phyloP scores from a whole-genome alignment of 352 stramenopile species.

The Globisporangium abappressorium region DNA sequence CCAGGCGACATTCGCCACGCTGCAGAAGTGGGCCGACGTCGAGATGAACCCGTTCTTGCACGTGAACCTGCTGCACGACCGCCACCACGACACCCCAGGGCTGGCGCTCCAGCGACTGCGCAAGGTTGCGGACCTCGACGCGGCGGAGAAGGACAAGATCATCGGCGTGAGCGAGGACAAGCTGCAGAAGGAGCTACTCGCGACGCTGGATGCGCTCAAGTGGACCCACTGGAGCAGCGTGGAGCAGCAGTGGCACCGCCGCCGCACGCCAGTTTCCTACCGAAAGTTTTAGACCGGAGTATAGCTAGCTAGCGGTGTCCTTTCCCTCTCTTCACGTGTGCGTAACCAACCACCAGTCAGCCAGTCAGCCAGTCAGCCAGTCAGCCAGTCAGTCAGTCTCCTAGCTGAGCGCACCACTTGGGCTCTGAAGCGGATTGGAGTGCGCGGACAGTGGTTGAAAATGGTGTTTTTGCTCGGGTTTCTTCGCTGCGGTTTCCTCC shows the following conservation, averaged over 20 bases:
- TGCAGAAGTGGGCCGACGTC: constrained; percentile 80
- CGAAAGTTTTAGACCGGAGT: constrained; percentile 48
- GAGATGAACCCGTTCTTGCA: constrained; percentile 52
- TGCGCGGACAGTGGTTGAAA: not conserved
- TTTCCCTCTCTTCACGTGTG: constrained; percentile 3
- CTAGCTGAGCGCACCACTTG: not conserved
- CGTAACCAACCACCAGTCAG: not conserved
- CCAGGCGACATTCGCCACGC: constrained; percentile 33
- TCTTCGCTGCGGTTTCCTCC: not conserved
- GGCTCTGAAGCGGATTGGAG: not conserved
- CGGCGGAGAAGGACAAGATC: constrained; percentile 67
- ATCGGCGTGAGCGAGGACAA: constrained; percentile 39
- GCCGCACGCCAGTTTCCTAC: constrained; percentile 47
- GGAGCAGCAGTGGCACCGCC: constrained; percentile 62
- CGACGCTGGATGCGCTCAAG: constrained; percentile 33
- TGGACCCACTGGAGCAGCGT: constrained; percentile 57
- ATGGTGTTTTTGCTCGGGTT: not conserved
- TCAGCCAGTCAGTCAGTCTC: not conserved
- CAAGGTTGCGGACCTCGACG: constrained; percentile 60
- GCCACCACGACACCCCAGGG: constrained; percentile 39
- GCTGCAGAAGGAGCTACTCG: constrained; percentile 44
- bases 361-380: not conserved
- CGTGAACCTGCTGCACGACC: constrained; percentile 59
- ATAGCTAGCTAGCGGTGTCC: not conserved
- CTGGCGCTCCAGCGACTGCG: constrained; percentile 67